Evolutionary conservation across 352 stramenopile species (phyloP).

Genomic region (Phytophthora tubulina): DNA sequence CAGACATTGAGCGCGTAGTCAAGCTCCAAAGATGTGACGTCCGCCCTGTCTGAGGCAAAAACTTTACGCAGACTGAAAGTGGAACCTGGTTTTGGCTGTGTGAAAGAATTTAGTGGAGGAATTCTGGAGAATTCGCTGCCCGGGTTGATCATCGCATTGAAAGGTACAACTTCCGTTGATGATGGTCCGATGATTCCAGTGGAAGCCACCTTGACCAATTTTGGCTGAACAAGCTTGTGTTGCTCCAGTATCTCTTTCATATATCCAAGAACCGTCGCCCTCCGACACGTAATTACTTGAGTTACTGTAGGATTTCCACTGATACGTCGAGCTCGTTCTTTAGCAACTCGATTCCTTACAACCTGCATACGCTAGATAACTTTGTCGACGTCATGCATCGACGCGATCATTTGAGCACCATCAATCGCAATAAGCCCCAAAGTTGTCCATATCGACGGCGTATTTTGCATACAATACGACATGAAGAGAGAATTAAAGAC

Average conservation of each 20-base stretch:
- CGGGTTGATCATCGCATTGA: background rate
- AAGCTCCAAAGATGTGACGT: slow-evolving; percentile 16
- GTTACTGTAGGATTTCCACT: background rate
- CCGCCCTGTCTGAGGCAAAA: background rate
- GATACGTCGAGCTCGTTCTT: background rate
- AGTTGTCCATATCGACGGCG: slow-evolving; percentile 39
- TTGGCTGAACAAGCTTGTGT: background rate
- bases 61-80: background rate
- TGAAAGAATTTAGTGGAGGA: background rate
- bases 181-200: background rate
- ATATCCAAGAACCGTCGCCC: slow-evolving; percentile 1
- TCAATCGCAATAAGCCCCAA: slow-evolving; percentile 34
- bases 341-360: slow-evolving; percentile 4
- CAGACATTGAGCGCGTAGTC: slow-evolving; percentile 34
- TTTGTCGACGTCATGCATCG: slow-evolving; percentile 13
- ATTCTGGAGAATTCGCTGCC: background rate
- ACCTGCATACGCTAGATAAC: slow-evolving; percentile 10
- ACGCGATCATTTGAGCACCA: slow-evolving; percentile 11
- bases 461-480: slow-evolving; percentile 51
- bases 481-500: slow-evolving; percentile 55
- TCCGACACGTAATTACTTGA: background rate
- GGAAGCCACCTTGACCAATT: background rate
- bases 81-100: background rate
- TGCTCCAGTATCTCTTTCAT: slow-evolving; percentile 6
- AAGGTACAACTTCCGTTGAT: slow-evolving; percentile 6